A percentile compares a stretch with the other conserved stretches of the same genome.
Evolutionary conservation across 495 filamentous ascomycete genomes (phyloP).

Genomic region (Elasticomyces elasticus): DNA sequence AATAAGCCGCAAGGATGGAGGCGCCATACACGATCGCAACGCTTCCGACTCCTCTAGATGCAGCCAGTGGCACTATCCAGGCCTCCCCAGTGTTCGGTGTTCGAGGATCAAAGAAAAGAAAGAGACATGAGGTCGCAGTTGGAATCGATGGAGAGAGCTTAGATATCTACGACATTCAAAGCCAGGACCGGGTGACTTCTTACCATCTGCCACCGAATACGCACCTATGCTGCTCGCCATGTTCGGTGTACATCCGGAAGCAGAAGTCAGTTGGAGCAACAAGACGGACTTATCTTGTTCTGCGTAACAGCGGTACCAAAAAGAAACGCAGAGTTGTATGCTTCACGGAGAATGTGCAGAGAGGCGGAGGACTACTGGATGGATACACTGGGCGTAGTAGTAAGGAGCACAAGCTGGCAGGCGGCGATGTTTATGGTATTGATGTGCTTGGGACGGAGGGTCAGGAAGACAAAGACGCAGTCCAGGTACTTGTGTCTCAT

Average conservation of each 20-base stretch:
- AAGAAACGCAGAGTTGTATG: constrained; percentile 29
- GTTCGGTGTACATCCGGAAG: constrained; percentile 57
- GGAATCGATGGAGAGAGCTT: constrained; percentile 85
- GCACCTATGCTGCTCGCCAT: constrained; percentile 65
- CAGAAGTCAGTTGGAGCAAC: constrained; percentile 42
- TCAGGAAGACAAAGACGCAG: constrained; percentile 11
- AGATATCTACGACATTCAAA: constrained; percentile 82
- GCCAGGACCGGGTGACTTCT: constrained; percentile 68
- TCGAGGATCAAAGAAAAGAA: constrained; percentile 66
- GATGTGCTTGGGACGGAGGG: constrained; percentile 5
- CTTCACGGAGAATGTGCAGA: constrained; percentile 20
- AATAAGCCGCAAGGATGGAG: constrained; percentile 21
- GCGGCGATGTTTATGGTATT: constrained; percentile 42
- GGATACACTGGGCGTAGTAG: neutral
- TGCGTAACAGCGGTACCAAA: constrained; percentile 18
- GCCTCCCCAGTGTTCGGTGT: constrained; percentile 50
- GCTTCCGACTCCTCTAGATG: constrained; percentile 26
- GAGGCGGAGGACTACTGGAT: neutral
- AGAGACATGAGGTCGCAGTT: constrained; percentile 73
- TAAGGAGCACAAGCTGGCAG: constrained; percentile 26
- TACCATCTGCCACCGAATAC: constrained; percentile 78
- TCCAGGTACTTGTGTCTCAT: constrained; percentile 31
- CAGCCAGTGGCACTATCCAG: constrained; percentile 22
- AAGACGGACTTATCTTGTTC: constrained; percentile 62
- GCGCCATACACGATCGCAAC: constrained; percentile 29